Base-by-base conservation (phyloP, 2,329 filamentous ascomycete species). In the Phyllosticta ampelicida region DNA sequence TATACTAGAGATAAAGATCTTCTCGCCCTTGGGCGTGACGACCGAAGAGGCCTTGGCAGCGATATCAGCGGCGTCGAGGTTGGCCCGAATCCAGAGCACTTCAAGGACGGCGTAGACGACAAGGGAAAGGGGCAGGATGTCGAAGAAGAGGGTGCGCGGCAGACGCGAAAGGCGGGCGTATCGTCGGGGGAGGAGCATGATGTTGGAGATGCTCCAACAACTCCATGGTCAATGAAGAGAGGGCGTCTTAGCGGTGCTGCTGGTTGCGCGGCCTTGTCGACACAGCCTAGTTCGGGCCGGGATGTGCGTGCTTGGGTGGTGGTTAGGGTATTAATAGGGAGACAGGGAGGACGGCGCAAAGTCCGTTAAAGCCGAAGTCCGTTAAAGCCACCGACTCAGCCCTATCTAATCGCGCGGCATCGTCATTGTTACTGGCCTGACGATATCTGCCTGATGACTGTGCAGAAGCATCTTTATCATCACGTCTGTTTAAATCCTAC, bases 1-100 rank as follows among this genome's bases (percentile, higher is more conserved):
- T 66, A 86, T 82, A 61, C 81, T 82, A 4, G 84, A 82, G 61
- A 90, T 86, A 71, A 83, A 89, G 61, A 89, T 78, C 29, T 55
- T 55, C 23, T 59, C 57, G 10, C 57, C 57, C 29, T 28, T 51
- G 11, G 21, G n/a, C 26, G 30, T 20, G 53, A 51, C 36, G 9
- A 51, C 48, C 52, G 53, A 29, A 11, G 29, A 48, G 48, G 44
- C 29, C 48, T 48, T 48, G 52, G 57, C 53, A 16, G 18, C 19
- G 4, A 48, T 29, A 21, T 26, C 57, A 28, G 50, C 53, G 18
- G 53, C 53, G 21, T 59, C 53, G 10, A 59, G 53, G 29, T 48
- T 51, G 29, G 29, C 48, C 13, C 53, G 57, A 8, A 59, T 52
- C 48, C 20, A 51, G 6, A 59, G 28, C 3, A 55, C 53, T 19